These are phyloP conservation scores for Hylodesmum podocarpum DNA, from an alignment of 306 rosid genomes.

Conservation along the genomic window DNA sequence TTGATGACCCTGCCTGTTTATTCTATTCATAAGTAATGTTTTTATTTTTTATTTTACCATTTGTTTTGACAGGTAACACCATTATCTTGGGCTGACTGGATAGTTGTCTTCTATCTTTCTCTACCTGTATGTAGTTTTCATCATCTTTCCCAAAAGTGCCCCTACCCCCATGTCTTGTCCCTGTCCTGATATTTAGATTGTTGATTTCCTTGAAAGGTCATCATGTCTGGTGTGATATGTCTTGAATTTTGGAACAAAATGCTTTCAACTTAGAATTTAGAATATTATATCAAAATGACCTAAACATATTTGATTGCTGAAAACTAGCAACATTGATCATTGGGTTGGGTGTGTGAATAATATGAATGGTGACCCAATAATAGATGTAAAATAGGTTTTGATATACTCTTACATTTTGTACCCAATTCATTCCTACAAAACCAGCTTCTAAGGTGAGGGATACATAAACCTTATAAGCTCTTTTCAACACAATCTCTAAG, in stretches of 20 bases:
- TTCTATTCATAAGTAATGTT: conserved; percentile 21
- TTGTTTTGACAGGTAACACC: conserved; percentile 73
- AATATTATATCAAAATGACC: neutral
- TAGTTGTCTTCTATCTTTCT: conserved; percentile 79
- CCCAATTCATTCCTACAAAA: too few relatives aligned
- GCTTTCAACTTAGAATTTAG: neutral
- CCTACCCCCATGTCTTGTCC: neutral
- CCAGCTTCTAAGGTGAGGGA: too few relatives aligned
- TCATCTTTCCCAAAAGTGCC: neutral
- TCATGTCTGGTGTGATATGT: neutral
- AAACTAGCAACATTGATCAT: neutral
- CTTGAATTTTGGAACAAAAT: conserved; percentile 7
- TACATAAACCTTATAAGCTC: too few relatives aligned
- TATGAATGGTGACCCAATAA: too few relatives aligned
- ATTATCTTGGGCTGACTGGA: conserved; percentile 92
- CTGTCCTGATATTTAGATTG: conserved; percentile 2
- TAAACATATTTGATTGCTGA: neutral
- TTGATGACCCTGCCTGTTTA: conserved; percentile 18
- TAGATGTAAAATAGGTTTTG: too few relatives aligned
- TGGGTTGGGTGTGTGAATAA: too few relatives aligned
- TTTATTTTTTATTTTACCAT: neutral
- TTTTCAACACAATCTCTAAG: too few relatives aligned
- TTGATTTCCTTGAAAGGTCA: conserved; percentile 18
- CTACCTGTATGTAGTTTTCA: conserved; percentile 68
- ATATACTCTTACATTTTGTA: too few relatives aligned